A percentile compares a stretch with the other conserved stretches of the same genome.
Conservation (phyloP, 345 rosid species). For the Rhizophora mangle region DNA sequence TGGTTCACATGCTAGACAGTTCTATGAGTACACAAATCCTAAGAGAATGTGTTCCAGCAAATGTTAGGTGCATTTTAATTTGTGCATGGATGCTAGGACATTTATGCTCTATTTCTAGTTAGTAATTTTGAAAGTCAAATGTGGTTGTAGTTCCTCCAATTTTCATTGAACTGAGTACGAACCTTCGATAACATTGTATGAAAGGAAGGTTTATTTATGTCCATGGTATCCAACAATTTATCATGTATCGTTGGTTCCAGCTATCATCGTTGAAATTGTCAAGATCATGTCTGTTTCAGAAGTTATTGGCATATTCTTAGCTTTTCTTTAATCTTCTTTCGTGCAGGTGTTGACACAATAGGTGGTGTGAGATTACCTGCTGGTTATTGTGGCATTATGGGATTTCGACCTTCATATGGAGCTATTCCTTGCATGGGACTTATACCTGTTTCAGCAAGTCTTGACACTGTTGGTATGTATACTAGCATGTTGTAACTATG, state of each 20-base stretch:
- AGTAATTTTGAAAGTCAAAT: neutral
- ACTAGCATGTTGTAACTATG: neutral
- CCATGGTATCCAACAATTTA: neutral
- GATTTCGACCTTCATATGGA: conserved; percentile 81
- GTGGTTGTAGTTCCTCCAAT: neutral
- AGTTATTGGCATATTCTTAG: neutral
- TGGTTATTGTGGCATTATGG: conserved; percentile 74
- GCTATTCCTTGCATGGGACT: conserved; percentile 54
- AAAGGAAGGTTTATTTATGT: neutral
- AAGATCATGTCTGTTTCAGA: neutral
- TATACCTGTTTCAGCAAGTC: conserved; percentile 66
- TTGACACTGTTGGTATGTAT: conserved; percentile 82
- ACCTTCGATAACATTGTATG: neutral
- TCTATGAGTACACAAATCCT: too few species aligned
- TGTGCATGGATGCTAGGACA: too few species aligned
- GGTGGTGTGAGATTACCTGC: conserved; percentile 96
- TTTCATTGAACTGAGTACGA: neutral
- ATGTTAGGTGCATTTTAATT: too few species aligned
- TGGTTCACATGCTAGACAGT: too few species aligned
- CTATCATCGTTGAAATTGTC: neutral
- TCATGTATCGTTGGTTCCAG: neutral
- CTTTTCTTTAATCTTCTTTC: neutral
- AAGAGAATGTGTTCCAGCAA: too few species aligned
- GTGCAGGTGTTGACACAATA: conserved; percentile 75
- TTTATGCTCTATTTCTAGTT: too few species aligned